These are phyloP conservation scores for Clathrospora elynae DNA, from an alignment of 2,329 filamentous ascomycete genomes.

Conservation along the genomic window DNA sequence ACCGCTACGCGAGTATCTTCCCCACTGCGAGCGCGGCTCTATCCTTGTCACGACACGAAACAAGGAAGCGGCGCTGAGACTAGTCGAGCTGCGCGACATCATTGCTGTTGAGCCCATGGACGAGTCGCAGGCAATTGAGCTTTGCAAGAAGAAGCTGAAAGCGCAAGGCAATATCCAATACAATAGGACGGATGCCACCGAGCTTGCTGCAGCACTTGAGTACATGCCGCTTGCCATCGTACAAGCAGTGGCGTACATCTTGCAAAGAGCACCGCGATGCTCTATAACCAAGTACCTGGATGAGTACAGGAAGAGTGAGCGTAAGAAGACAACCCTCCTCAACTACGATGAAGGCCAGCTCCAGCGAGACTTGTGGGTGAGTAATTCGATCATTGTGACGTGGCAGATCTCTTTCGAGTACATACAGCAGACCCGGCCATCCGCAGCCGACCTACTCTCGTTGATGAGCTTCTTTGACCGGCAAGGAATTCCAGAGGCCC, in stretches of 20 bases:
- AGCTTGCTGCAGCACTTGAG: constrained; percentile 31
- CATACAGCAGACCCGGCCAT: constrained; percentile 33
- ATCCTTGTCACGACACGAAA: constrained; percentile 20
- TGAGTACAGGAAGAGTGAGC: constrained; percentile 45
- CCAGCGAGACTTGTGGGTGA: constrained; percentile 39
- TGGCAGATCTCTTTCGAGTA: constrained; percentile 41
- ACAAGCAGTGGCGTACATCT: constrained; percentile 45
- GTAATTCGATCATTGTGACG: constrained; percentile 43
- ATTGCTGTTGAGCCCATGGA: constrained; percentile 19
- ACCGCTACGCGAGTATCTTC: constrained; percentile 10
- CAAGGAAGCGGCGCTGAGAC: constrained; percentile 8
- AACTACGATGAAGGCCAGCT: constrained; percentile 35
- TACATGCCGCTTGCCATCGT: constrained; percentile 45
- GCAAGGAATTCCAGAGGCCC: constrained; percentile 48
- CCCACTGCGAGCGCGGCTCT: constrained; percentile 12
- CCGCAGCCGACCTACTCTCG: constrained; percentile 52
- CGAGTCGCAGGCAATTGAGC: constrained; percentile 3
- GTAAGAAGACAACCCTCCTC: constrained; percentile 25
- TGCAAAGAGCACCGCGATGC: constrained; percentile 14
- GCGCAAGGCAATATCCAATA: not conserved
- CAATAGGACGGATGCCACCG: constrained; percentile 1
- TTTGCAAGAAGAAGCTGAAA: constrained; percentile 17
- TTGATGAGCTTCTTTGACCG: constrained; percentile 57
- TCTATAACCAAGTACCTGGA: constrained; percentile 46
- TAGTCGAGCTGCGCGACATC: constrained; percentile 12